Evolutionary conservation across 179 eudicot genomes (phyloP).

Genomic region (Camellia oleifera): DNA sequence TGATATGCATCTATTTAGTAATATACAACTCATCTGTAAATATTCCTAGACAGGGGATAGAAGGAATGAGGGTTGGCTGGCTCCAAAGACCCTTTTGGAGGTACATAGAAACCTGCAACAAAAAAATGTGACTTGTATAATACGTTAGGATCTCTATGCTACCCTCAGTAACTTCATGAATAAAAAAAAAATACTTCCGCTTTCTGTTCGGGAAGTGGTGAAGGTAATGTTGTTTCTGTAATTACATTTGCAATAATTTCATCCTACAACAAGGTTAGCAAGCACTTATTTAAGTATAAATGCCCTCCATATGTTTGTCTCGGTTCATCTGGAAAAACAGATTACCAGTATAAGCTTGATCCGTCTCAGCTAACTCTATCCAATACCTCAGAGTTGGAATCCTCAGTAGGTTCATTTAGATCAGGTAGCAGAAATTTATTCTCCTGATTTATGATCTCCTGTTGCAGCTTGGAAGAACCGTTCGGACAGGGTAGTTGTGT

Average conservation of each 20-base stretch:
- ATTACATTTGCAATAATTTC: background rate
- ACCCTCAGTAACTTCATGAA: background rate
- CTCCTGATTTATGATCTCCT: slow-evolving; percentile 15
- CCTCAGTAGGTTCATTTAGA: slow-evolving; percentile 53
- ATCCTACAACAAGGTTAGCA: slow-evolving; percentile 9
- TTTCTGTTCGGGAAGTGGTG: background rate
- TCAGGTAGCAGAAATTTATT: slow-evolving; percentile 65
- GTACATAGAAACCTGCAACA: slow-evolving; percentile 6
- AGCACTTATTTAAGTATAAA: background rate
- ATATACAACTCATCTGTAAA: slow-evolving; percentile 9
- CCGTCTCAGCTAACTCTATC: slow-evolving; percentile 27
- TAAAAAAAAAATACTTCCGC: background rate
- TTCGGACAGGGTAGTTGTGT: background rate
- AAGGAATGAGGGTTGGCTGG: slow-evolving; percentile 5
- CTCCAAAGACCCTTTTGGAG: slow-evolving; percentile 8
- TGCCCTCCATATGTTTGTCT: background rate
- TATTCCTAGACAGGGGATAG: background rate
- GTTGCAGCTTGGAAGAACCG: background rate
- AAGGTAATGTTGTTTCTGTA: slow-evolving; percentile 8
- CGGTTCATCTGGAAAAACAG: background rate
- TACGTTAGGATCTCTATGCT: slow-evolving; percentile 1
- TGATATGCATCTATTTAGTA: background rate
- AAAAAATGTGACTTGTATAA: background rate
- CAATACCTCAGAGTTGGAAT: slow-evolving; percentile 18
- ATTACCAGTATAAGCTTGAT: background rate